Percentiles rank a stretch among this genome's conserved stretches.
Conservation (phyloP, 169 alveolate species). For the Theileria orientalis region DNA sequence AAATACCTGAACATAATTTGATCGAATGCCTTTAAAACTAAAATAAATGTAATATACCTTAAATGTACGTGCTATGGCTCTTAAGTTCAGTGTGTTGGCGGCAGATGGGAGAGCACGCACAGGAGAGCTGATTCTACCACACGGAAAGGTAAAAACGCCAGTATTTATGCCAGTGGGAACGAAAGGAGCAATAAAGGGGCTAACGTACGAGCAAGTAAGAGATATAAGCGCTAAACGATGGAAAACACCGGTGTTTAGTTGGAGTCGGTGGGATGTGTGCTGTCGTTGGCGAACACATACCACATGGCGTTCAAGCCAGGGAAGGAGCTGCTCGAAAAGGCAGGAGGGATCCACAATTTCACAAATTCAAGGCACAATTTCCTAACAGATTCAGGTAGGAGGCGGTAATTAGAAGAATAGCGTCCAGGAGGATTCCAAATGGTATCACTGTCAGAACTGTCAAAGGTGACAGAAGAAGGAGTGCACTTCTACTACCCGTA, state of each 20-base stretch:
- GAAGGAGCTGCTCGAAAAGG: constrained; percentile 82
- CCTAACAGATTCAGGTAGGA: constrained; percentile 95
- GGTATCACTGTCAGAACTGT: constrained; percentile 88
- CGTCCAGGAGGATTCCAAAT: constrained; percentile 86
- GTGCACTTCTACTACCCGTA: constrained; percentile 90
- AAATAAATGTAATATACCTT: constrained; percentile 10
- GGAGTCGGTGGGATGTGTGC: constrained; percentile 76
- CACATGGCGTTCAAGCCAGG: constrained; percentile 96
- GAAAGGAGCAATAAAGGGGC: constrained; percentile 88
- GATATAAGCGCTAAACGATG: constrained; percentile 69
- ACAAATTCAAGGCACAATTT: constrained; percentile 91
- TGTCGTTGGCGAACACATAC: constrained; percentile 94
- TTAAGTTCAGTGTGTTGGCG: background rate
- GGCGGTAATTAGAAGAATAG: background rate
- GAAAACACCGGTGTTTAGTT: constrained; percentile 39
- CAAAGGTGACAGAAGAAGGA: constrained; percentile 92
- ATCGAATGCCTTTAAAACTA: background rate
- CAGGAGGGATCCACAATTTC: constrained; percentile 92
- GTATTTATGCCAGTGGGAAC: constrained; percentile 99
- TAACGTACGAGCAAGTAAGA: constrained; percentile 60
- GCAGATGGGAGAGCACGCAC: constrained; percentile 88
- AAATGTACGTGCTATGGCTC: constrained; percentile 2
- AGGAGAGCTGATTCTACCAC: constrained; percentile 89
- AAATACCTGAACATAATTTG: constrained; percentile 52
- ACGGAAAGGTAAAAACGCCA: constrained; percentile 95